Base-by-base conservation (phyloP, 345 rosid species). In the Ceriops zippeliana region DNA sequence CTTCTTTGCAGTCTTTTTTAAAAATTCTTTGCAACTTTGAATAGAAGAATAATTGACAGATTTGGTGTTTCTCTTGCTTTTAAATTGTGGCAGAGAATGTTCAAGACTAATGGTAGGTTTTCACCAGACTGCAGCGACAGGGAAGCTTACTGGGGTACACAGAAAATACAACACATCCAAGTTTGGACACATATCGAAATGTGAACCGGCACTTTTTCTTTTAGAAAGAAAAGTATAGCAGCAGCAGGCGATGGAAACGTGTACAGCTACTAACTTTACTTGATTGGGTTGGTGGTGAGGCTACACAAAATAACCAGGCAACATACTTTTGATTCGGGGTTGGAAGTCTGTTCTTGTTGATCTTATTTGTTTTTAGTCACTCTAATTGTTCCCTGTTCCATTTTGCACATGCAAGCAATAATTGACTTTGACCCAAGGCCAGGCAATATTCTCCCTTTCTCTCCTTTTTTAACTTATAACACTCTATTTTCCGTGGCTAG, bases 101-200 rank as follows among this genome's bases (percentile, higher is more conserved):
- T 83, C 87, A 59, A 81, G 78, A 73, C 70, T 83, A 75, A 81
- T 93, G 84, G 96, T 82, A 53, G 81, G 83, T 52, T 80, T 83
- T 52, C 98, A 93, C 71, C 75, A 84, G 72, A 87, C 58, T 65
- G 96, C 96, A 31, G 88, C 78, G 32, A 76, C 71, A 0, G 99
- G 96, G 61, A 95, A 80, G 63, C 82, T 95, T 34, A 95, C 93
- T 16, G 99, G 96, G 34, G 99, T 88, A 35, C 74, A 89, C 80
- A 87, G 97, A 65, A 91, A 95, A 79, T 91, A 89, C 80, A 75
- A 73, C 68, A 61, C 93, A 56, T 80, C 84, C 19, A 95, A 90
- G 70, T 89, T 84, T 70, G 96, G 85, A 10, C 77, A 84, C 78
- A 84, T 84, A 20, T 80, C 98, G 49, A 89, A 86, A 72, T 80